Evolutionary conservation across 345 rosid species (phyloP).

Genomic region (Ceriops decandra): DNA sequence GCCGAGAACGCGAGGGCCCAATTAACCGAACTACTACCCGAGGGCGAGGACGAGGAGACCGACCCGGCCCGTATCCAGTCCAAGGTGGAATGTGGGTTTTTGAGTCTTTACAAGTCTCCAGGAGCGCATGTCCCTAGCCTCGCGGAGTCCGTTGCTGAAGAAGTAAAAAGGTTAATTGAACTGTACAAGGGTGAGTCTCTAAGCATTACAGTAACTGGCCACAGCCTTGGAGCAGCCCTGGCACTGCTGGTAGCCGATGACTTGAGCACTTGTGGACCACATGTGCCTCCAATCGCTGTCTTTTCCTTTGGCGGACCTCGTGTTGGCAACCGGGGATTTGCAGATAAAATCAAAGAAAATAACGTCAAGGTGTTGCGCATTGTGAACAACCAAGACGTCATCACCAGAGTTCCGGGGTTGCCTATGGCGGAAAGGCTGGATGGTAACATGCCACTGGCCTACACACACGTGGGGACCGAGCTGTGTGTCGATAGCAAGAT

Average conservation of each 20-base stretch:
- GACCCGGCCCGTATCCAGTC: constrained; percentile 5
- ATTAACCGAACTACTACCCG: constrained; percentile 6
- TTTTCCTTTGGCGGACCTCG: constrained; percentile 32
- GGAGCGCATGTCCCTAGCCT: constrained; percentile 28
- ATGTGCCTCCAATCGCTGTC: constrained; percentile 27
- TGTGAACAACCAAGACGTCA: constrained; percentile 28
- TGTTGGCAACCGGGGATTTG: constrained; percentile 26
- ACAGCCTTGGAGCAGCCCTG: constrained; percentile 34
- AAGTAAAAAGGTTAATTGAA: constrained; percentile 23
- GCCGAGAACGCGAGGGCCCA: constrained; percentile 77
- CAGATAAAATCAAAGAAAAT: constrained; percentile 10
- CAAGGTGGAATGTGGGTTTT: constrained; percentile 32
- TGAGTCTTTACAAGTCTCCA: constrained; percentile 22
- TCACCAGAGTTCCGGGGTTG: constrained; percentile 23
- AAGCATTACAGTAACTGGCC: constrained; percentile 34
- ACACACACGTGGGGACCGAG: constrained; percentile 29
- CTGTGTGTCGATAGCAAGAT: constrained; percentile 18
- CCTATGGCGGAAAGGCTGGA: constrained; percentile 16
- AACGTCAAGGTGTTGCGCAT: constrained; percentile 26
- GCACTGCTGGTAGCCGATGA: constrained; percentile 25
- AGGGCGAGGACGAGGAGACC: neutral
- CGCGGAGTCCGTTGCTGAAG: constrained; percentile 17
- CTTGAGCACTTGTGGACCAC: constrained; percentile 7
- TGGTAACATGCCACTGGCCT: constrained; percentile 22
- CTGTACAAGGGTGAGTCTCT: constrained; percentile 23